Conservation (phyloP, 148 eudicot genomes). For the Selenicereus undatus region DNA sequence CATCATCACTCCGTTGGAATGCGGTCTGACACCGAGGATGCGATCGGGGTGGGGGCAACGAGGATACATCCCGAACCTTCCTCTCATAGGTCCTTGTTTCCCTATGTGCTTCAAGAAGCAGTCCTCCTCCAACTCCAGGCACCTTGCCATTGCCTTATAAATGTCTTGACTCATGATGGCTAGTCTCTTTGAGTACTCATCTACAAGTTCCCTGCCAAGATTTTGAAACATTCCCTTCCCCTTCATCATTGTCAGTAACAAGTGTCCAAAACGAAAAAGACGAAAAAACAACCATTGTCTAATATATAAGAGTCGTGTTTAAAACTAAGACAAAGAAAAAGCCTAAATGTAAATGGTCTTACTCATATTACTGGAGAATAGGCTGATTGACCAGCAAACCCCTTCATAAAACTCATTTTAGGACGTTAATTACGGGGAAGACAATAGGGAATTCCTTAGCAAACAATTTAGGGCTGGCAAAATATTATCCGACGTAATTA, state of each 20-base stretch:
- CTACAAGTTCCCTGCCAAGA: slow-evolving; percentile 31
- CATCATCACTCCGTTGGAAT: slow-evolving; percentile 42
- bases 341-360: no score
- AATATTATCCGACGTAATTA: slow-evolving; percentile 2
- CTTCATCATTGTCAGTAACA: not conserved
- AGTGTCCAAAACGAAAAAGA: not conserved
- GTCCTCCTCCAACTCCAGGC: slow-evolving; percentile 38
- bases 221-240: not conserved
- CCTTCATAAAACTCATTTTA: no score
- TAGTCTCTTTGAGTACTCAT: slow-evolving; percentile 28
- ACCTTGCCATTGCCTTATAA: slow-evolving; percentile 42
- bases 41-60: slow-evolving; percentile 43
- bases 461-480: no score
- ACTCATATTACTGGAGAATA: no score
- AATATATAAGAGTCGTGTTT: no score
- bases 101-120: slow-evolving; percentile 37
- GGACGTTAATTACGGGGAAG: no score
- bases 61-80: slow-evolving; percentile 45
- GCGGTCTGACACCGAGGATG: slow-evolving; percentile 48
- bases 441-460: no score
- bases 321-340: no score
- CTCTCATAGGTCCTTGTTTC: slow-evolving; percentile 22
- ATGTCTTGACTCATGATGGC: slow-evolving; percentile 13
- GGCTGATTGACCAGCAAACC: no score
- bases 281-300: no score